Percentiles rank a stretch among this genome's conserved stretches.
These are phyloP conservation scores for Pseudogymnoascus verrucosus DNA, from an alignment of 2,329 filamentous ascomycete genomes.

Conservation along the genomic window DNA sequence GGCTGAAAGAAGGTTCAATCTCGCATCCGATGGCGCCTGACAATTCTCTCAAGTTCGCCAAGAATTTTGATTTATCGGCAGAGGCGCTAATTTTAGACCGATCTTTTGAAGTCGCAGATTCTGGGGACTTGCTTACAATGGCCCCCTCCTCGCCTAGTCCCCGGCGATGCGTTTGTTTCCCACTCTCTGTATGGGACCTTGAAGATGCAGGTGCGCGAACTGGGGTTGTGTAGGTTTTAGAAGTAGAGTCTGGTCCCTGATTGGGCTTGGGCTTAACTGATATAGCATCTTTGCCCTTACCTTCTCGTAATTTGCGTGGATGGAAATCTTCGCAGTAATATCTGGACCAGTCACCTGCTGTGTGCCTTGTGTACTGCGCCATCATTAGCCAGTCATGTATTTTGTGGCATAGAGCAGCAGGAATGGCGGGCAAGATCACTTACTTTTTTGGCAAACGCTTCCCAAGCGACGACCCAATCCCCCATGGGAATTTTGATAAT, in stretches of 20 bases:
- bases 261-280: background rate
- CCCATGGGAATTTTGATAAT: conserved; percentile 20
- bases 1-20: conserved; percentile 18
- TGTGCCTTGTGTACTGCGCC: conserved; percentile 22
- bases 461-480: conserved; percentile 23
- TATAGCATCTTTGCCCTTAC: conserved; percentile 2
- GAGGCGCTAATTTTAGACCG: background rate
- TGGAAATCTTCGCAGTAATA: conserved; percentile 21
- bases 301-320: conserved; percentile 9
- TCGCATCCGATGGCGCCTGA: conserved; percentile 13
- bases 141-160: background rate
- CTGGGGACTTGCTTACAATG: background rate
- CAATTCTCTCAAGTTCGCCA: conserved; percentile 12
- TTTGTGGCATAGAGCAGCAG: background rate
- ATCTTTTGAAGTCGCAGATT: background rate
- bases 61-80: conserved; percentile 17
- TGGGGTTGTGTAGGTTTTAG: background rate
- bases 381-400: conserved; percentile 7
- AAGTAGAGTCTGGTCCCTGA: background rate
- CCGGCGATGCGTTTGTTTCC: conserved; percentile 13
- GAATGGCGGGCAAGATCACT: conserved; percentile 5
- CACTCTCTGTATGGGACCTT: conserved; percentile 11
- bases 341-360: conserved; percentile 27
- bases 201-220: background rate
- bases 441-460: conserved; percentile 20